A percentile compares a stretch with the other conserved stretches of the same genome.
Conservation (phyloP, 176 grass and related monocot genomes). For the Alopecurus myosuroides region DNA sequence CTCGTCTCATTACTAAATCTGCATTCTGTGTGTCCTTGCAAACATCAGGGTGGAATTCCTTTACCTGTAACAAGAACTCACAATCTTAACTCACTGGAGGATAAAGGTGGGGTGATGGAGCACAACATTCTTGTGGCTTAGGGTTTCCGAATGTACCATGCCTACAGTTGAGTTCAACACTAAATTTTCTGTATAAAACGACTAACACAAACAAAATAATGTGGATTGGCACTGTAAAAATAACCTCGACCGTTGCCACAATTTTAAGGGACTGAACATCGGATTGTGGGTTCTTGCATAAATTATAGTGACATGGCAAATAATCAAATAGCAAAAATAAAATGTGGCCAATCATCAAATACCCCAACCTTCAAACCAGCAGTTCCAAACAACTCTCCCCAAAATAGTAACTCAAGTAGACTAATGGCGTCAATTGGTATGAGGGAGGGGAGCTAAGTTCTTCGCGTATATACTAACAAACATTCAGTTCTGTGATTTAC, state of each 20-base stretch:
- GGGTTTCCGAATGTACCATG: not conserved
- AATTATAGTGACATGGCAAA: no score
- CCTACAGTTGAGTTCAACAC: not conserved
- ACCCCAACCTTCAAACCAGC: no score
- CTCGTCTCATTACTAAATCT: constrained; percentile 47
- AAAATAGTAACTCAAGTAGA: no score
- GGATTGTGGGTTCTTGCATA: no score
- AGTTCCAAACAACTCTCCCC: no score
- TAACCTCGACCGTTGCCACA: no score
- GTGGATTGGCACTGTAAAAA: not conserved
- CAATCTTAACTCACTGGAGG: not conserved
- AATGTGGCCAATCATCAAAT: no score
- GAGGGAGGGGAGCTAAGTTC: no score
- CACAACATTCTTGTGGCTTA: not conserved
- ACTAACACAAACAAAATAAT: not conserved
- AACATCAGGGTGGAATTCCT: constrained; percentile 62
- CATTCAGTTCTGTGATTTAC: not conserved
- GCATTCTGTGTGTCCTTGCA: constrained; percentile 41
- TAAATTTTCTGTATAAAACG: not conserved
- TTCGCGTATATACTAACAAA: not conserved
- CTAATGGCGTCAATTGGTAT: no score
- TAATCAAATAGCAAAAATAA: no score
- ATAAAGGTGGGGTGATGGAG: not conserved
- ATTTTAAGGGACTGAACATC: no score
- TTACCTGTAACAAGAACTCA: constrained; percentile 32